phyloP scores from a whole-genome alignment of 495 filamentous ascomycete species.

The Neurospora sp. region DNA sequence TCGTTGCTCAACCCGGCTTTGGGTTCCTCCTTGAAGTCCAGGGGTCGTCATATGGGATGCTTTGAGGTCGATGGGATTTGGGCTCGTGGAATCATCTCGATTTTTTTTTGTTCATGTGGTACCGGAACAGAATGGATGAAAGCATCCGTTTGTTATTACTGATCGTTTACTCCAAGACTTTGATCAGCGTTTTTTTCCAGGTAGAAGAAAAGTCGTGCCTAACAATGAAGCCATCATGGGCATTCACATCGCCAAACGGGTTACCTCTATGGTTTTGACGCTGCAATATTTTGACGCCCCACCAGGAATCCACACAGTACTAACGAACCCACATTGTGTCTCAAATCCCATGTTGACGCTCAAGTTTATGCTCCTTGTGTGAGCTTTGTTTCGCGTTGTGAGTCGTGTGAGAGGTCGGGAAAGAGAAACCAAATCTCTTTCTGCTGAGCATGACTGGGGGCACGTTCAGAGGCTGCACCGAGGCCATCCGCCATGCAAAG shows the following conservation, averaged over 20 bases:
- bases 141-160: not conserved
- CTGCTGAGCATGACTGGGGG: not conserved
- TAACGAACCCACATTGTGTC: not conserved
- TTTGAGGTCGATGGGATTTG: not conserved
- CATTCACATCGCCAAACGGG: not conserved
- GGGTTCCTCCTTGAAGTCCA: not conserved
- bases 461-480: not conserved
- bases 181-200: not conserved
- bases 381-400: not conserved
- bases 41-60: not conserved
- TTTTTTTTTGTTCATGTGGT: not conserved
- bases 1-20: not conserved
- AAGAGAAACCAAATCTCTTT: not conserved
- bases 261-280: not conserved
- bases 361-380: not conserved
- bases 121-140: not conserved
- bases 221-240: not conserved
- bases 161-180: not conserved
- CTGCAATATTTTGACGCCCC: not conserved
- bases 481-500: not conserved
- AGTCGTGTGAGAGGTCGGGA: not conserved
- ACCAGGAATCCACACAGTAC: not conserved
- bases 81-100: not conserved
- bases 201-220: not conserved
- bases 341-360: not conserved